Percentiles rank a stretch among this genome's conserved stretches.
Conservation (phyloP, 768 basidiomycete species). For the Serendipita sp. region DNA sequence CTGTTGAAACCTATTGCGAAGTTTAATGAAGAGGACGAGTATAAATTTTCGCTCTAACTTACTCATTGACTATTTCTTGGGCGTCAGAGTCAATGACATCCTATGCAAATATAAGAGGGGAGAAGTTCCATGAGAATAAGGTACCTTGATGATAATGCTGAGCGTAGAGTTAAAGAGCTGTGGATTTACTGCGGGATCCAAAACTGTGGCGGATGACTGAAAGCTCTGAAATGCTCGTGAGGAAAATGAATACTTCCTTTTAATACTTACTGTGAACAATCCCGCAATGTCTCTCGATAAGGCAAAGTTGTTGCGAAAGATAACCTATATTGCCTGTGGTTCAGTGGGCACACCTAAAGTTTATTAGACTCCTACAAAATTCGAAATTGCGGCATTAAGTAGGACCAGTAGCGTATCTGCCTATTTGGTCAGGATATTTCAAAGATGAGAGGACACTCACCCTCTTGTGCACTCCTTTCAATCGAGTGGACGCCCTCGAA, state of each 20-base stretch:
- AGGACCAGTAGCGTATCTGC: constrained; percentile 41
- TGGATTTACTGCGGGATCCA: constrained; percentile 44
- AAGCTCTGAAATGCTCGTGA: constrained; percentile 9
- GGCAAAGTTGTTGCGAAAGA: constrained; percentile 53
- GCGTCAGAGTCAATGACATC: constrained; percentile 51
- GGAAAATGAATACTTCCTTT: constrained; percentile 30
- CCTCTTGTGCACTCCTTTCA: constrained; percentile 45
- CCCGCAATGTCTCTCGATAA: constrained; percentile 43
- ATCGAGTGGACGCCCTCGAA: constrained; percentile 56
- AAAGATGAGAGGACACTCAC: not conserved
- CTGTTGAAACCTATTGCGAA: constrained; percentile 29
- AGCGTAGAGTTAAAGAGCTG: constrained; percentile 42
- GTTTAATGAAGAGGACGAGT: not conserved
- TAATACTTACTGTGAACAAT: constrained; percentile 27
- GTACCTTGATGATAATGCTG: constrained; percentile 47
- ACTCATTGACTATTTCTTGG: constrained; percentile 44
- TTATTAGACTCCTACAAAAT: constrained; percentile 27
- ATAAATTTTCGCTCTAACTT: constrained; percentile 16
- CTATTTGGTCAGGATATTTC: not conserved
- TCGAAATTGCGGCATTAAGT: constrained; percentile 52
- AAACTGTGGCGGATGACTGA: constrained; percentile 21
- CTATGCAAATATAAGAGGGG: constrained; percentile 20
- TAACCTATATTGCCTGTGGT: constrained; percentile 29
- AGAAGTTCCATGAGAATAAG: not conserved
- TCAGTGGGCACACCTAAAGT: not conserved